Base-by-base conservation (phyloP, 2,329 filamentous ascomycete species). In the Diaporthe citrichinensis region DNA sequence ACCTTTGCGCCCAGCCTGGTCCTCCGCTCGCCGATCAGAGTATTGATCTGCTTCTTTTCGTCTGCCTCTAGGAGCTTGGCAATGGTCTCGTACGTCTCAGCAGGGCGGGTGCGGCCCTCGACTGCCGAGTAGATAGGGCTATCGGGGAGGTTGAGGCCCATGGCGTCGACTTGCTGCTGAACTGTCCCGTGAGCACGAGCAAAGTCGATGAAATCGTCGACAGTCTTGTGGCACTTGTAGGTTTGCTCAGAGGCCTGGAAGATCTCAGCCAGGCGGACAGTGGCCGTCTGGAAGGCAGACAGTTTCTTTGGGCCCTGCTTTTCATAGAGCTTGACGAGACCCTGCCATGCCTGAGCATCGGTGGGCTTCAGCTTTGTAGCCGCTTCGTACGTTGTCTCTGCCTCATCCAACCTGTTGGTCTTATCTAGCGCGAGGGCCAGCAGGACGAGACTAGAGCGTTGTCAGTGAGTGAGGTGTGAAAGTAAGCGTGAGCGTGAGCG, bases 341-440 rank as follows among this genome's bases (percentile, higher is more conserved):
- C 97, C 82, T 98, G 94, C 95, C 95, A 98, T 78, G 94, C 94
- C 80, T 96, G 94, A n/a, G 91, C 87, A 79, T 98, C 95, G 25
- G 91, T 87, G 0, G 92, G 91, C 78, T 95, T 96, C 77, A 95
- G 86, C 28, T 88, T 87, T 8, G 94, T 91, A 1, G 96, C 97
- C 44, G 90, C 88, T 55, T 89, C 87, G 83, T 98, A 98, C 1
- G 92, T 91, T 46, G 89, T 90, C 79, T 97, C 95, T 0, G 97
- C 92, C 55, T 95, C 93, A 9, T 94, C 91, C 10, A 89, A 85
- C 76, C 92, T 90, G 76, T 91, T 91, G 77, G 93, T 90, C 82
- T 95, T 97, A 83, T 98, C 95, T 61, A 93, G 87, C 2, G 94
- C 94, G 82, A 97, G 95, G 2, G 95, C 97, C 25, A 98, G 87